Percentiles rank a stretch among this genome's conserved stretches.
Evolutionary conservation across 768 basidiomycete genomes (phyloP).

Genomic region (Sporobolomyces pararoseus): DNA sequence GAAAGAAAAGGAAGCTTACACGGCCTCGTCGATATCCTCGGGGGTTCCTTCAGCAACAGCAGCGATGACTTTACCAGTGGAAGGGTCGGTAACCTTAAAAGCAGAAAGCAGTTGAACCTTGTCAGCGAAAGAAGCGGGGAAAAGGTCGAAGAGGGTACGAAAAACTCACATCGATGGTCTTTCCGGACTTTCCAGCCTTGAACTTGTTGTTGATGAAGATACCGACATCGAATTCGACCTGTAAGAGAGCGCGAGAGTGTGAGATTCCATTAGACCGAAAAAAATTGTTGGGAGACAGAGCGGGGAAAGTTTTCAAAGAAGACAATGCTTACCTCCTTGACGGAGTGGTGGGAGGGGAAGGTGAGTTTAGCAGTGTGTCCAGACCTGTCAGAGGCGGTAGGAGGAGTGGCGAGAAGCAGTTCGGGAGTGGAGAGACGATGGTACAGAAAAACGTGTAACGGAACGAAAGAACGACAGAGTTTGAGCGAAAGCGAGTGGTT

Average conservation of each 20-base stretch:
- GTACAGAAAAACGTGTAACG: background rate
- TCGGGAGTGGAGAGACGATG: background rate
- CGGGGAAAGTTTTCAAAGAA: background rate
- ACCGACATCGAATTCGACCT: slow-evolving; percentile 56
- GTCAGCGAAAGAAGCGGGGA: no score
- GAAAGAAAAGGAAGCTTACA: slow-evolving; percentile 45
- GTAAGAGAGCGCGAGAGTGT: no score
- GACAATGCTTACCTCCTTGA: slow-evolving; percentile 9
- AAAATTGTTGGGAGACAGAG: no score
- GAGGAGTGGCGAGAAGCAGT: slow-evolving; percentile 15
- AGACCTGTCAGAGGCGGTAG: slow-evolving; percentile 21
- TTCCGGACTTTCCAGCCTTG: slow-evolving; percentile 57
- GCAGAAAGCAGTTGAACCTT: no score
- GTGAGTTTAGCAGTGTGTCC: slow-evolving; percentile 41
- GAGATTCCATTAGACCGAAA: no score
- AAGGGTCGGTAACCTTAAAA: slow-evolving; percentile 53
- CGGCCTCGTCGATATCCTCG: slow-evolving; percentile 70
- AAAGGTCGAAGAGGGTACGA: slow-evolving; percentile 49
- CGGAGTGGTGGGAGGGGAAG: slow-evolving; percentile 38
- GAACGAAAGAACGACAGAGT: background rate
- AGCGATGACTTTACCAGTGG: slow-evolving; percentile 64
- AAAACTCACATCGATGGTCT: slow-evolving; percentile 65
- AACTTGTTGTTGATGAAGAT: slow-evolving; percentile 70
- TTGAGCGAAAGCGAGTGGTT: background rate
- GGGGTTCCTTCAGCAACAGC: slow-evolving; percentile 44